Evolutionary conservation across 805 yeast species (phyloP).

Genomic region (Starmera amethionina): DNA sequence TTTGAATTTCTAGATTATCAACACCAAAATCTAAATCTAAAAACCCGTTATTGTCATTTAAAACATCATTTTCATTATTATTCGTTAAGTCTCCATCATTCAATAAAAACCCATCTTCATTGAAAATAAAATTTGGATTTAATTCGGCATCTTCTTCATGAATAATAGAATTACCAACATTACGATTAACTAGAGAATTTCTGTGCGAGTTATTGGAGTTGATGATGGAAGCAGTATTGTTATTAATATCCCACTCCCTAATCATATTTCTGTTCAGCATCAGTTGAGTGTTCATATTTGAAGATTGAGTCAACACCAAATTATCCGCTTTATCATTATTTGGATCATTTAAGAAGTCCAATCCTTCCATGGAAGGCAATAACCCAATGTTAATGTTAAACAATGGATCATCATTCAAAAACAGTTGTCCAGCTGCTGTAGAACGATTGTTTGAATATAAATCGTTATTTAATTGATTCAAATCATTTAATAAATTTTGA

Average conservation of each 20-base stretch:
- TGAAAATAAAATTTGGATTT: neutral
- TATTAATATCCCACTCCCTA: conserved; percentile 9
- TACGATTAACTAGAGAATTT: too few species aligned
- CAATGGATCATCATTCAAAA: conserved; percentile 27
- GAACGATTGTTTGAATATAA: neutral
- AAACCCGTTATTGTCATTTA: conserved; percentile 4
- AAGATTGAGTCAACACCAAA: neutral
- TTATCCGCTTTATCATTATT: neutral
- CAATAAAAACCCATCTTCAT: conserved; percentile 1
- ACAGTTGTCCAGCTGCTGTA: conserved; percentile 4
- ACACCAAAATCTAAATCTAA: conserved; percentile 18
- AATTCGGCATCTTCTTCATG: too few species aligned
- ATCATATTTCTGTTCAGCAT: conserved; percentile 4
- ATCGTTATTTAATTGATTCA: neutral
- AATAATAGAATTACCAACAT: too few species aligned
- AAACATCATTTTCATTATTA: conserved; percentile 5
- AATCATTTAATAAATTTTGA: neutral
- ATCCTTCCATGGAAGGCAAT: conserved; percentile 14
- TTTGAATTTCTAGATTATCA: conserved; percentile 1
- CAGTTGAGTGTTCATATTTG: neutral
- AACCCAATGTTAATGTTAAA: conserved; percentile 25
- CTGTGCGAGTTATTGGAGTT: conserved; percentile 1
- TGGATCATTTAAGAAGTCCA: conserved; percentile 9
- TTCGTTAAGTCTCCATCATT: neutral
- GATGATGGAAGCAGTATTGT: conserved; percentile 6